These are phyloP conservation scores for Pleurotus djamor DNA, from an alignment of 768 basidiomycete genomes.

Conservation along the genomic window DNA sequence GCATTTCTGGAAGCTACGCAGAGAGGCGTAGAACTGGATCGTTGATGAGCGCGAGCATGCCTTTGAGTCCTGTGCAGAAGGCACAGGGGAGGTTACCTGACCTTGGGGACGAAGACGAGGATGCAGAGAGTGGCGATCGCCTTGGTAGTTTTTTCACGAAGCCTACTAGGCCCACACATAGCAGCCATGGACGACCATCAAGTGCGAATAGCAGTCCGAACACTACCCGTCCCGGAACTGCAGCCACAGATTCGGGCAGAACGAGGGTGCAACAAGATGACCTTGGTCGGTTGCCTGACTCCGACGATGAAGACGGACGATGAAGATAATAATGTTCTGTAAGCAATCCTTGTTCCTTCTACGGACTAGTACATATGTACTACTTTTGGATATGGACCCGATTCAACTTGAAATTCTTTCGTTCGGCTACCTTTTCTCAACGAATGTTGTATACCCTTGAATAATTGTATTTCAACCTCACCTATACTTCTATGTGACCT, in stretches of 20 bases:
- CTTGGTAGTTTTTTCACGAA: background rate
- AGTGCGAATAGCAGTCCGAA: background rate
- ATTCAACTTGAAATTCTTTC: no score
- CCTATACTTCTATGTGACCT: no score
- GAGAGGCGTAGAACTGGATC: conserved; percentile 4
- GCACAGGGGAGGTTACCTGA: background rate
- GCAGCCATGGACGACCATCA: background rate
- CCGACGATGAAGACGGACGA: background rate
- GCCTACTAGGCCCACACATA: background rate
- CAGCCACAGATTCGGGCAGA: background rate
- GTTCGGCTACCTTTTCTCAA: no score
- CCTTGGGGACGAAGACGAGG: conserved; percentile 4
- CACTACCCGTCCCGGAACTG: background rate
- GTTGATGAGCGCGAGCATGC: background rate
- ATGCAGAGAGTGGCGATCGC: background rate
- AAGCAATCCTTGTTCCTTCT: background rate
- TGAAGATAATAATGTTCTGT: background rate
- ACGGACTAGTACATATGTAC: background rate
- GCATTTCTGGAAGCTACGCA: background rate
- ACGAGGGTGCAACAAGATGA: background rate
- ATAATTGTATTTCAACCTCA: no score
- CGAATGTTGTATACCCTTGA: no score
- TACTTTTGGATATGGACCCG: no score
- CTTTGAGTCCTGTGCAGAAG: background rate
- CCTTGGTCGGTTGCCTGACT: conserved; percentile 3